These are phyloP conservation scores for Candida boleticola DNA, from an alignment of 805 yeast genomes.

Conservation along the genomic window DNA sequence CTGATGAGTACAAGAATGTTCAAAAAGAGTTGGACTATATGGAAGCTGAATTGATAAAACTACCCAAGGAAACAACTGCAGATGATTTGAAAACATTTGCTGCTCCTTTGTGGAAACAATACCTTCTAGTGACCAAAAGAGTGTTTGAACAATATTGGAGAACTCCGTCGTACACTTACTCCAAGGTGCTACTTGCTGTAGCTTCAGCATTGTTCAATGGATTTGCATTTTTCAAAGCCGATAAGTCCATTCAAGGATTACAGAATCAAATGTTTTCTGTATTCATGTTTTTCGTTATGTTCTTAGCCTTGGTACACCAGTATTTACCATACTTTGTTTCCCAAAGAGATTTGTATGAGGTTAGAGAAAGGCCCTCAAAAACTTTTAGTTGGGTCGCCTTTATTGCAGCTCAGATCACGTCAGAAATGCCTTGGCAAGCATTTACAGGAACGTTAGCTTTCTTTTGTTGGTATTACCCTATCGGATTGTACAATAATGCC, in stretches of 20 bases:
- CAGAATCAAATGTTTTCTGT: constrained; percentile 73
- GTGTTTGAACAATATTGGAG: constrained; percentile 38
- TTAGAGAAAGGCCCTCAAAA: constrained; percentile 70
- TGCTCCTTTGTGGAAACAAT: constrained; percentile 19
- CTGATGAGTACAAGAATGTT: constrained; percentile 14
- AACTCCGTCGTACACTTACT: constrained; percentile 37
- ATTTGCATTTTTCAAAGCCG: constrained; percentile 61
- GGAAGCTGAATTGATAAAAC: constrained; percentile 18
- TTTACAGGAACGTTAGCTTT: constrained; percentile 62
- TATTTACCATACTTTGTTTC: constrained; percentile 52
- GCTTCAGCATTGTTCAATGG: constrained; percentile 62
- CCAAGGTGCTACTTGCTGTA: constrained; percentile 45
- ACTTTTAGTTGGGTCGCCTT: constrained; percentile 68
- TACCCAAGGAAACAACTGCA: constrained; percentile 15
- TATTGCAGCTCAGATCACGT: constrained; percentile 57
- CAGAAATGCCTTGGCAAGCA: constrained; percentile 66
- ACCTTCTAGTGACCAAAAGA: constrained; percentile 24
- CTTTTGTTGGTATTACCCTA: constrained; percentile 52
- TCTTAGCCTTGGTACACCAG: constrained; percentile 60
- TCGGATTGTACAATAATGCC: constrained; percentile 24
- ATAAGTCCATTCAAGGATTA: constrained; percentile 23
- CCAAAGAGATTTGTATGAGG: constrained; percentile 68
- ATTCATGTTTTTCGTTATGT: constrained; percentile 62
- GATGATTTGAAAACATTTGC: constrained; percentile 14
- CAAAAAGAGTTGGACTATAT: constrained; percentile 15